Percentiles rank a stretch among this genome's conserved stretches.
These are phyloP conservation scores for Zygosaccharomyces rouxii DNA, from an alignment of 805 yeast genomes.

Conservation along the genomic window DNA sequence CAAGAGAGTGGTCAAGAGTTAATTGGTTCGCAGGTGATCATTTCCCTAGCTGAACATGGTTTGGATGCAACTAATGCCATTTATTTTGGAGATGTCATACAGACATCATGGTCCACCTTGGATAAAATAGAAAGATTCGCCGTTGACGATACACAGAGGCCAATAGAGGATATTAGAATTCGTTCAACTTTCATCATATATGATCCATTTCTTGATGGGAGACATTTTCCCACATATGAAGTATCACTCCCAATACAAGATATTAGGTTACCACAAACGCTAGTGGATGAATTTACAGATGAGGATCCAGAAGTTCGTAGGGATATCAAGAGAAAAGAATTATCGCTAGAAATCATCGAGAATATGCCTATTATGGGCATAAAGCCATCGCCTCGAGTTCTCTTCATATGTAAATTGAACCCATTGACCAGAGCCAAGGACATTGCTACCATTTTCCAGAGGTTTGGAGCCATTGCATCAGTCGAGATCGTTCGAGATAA, in stretches of 20 bases:
- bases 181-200: constrained; percentile 46
- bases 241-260: constrained; percentile 38
- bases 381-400: constrained; percentile 56
- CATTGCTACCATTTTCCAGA: constrained; percentile 49
- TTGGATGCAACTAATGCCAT: constrained; percentile 15
- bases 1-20: constrained; percentile 23
- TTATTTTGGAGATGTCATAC: constrained; percentile 46
- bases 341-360: constrained; percentile 60
- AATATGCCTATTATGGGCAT: constrained; percentile 56
- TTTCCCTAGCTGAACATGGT: constrained; percentile 11
- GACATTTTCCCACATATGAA: constrained; percentile 29
- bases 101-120: constrained; percentile 47
- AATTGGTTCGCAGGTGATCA: constrained; percentile 23
- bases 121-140: constrained; percentile 40
- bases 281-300: constrained; percentile 20
- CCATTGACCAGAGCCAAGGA: constrained; percentile 59
- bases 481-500: constrained; percentile 51
- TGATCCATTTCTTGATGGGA: constrained; percentile 44
- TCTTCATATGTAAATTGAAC: constrained; percentile 61
- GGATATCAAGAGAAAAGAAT: constrained; percentile 41
- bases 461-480: constrained; percentile 53
- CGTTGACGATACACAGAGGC: constrained; percentile 40
- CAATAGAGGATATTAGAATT: constrained; percentile 48
- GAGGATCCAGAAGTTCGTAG: constrained; percentile 29
- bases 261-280: constrained; percentile 33